phyloP scores from a whole-genome alignment of 768 basidiomycete species.

The button mushroom (Agaricus bisporus) region DNA sequence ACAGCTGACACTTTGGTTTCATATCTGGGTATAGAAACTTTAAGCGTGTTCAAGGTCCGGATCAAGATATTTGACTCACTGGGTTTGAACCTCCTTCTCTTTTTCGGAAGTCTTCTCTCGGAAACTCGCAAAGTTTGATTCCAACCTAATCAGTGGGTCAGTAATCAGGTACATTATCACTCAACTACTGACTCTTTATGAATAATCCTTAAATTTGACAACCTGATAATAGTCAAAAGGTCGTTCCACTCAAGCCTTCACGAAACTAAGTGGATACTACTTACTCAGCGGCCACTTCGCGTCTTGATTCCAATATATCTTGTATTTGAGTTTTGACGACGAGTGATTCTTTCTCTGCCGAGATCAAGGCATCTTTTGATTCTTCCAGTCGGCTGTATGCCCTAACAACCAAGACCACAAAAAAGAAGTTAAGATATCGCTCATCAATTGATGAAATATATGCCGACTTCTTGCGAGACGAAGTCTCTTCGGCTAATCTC shows the following conservation, averaged over 20 bases:
- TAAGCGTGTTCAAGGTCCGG: neutral
- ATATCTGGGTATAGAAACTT: conserved; percentile 9
- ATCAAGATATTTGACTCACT: neutral
- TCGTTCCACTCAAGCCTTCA: neutral
- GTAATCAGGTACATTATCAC: neutral
- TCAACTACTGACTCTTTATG: neutral
- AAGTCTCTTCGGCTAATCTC: neutral
- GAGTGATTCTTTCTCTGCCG: conserved; percentile 3
- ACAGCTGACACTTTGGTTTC: conserved; percentile 16
- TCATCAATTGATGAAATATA: neutral
- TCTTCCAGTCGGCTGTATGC: neutral
- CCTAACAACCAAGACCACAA: neutral
- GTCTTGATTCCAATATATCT: neutral
- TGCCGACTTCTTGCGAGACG: conserved; percentile 1
- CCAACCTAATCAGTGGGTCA: neutral
- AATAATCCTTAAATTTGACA: neutral
- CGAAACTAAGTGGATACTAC: neutral
- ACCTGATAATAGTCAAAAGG: neutral
- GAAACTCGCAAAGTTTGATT: neutral
- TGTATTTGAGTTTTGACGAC: conserved; percentile 3
- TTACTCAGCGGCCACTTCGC: conserved; percentile 4
- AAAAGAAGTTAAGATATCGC: no score
- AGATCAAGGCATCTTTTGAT: conserved; percentile 2
- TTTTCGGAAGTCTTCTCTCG: neutral
- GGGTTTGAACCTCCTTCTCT: conserved; percentile 2